Conservation (phyloP, 305 asterid genomes). For the Withania somnifera region DNA sequence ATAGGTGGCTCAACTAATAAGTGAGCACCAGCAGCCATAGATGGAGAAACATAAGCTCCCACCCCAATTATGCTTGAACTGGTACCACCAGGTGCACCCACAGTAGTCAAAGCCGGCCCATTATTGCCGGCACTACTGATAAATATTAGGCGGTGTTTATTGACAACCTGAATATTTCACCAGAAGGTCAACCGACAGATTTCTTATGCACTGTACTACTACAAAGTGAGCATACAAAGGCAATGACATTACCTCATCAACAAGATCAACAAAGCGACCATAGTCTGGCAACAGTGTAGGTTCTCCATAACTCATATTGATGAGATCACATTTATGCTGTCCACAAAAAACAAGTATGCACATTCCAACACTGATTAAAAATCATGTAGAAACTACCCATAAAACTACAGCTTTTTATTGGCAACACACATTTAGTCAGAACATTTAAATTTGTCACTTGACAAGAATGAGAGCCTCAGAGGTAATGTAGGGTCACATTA, state of each 20-base stretch:
- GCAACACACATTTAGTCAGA: neutral
- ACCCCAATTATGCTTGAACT: conserved; percentile 93
- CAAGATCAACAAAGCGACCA: conserved; percentile 95
- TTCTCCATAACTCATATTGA: conserved; percentile 98
- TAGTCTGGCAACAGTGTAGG: conserved; percentile 82
- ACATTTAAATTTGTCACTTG: neutral
- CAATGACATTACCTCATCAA: conserved; percentile 57
- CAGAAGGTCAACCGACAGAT: conserved; percentile 1
- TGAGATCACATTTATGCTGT: conserved; percentile 96
- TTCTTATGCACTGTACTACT: neutral
- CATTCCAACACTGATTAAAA: neutral
- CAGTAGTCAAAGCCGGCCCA: conserved; percentile 95
- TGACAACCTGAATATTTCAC: conserved; percentile 67
- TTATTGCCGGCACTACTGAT: conserved; percentile 92
- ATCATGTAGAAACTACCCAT: neutral
- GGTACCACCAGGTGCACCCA: conserved; percentile 99
- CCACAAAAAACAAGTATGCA: conserved; percentile 9
- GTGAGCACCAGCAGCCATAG: conserved; percentile 99
- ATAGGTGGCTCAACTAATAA: conserved; percentile 78
- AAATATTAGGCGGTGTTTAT: conserved; percentile 74
- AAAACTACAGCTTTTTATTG: neutral
- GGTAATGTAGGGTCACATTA: neutral
- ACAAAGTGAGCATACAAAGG: conserved; percentile 12
- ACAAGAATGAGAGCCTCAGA: neutral
- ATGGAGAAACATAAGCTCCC: conserved; percentile 95